Percentiles rank a stretch among this genome's conserved stretches.
Evolutionary conservation across 202 grass and related monocot species (phyloP).

Genomic region (Miscanthus sacchariflorus): DNA sequence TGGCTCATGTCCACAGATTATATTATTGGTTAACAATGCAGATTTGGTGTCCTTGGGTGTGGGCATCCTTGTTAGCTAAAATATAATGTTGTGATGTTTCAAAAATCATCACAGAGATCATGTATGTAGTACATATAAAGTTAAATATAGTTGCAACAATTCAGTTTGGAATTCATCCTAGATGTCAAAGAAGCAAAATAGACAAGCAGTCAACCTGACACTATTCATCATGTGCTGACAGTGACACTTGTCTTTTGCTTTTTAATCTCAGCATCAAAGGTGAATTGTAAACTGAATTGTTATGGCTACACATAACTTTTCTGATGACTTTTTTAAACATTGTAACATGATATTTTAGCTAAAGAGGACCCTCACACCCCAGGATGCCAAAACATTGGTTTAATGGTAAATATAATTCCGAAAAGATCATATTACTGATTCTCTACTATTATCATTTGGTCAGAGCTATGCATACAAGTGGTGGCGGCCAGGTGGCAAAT

Average conservation of each 20-base stretch:
- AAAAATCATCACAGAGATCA: too few relatives aligned
- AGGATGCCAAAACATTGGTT: not conserved
- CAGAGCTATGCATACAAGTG: slow-evolving; percentile 84
- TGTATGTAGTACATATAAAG: too few relatives aligned
- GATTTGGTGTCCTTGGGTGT: too few relatives aligned
- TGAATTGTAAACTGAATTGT: not conserved
- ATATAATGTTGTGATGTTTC: too few relatives aligned
- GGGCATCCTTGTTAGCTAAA: too few relatives aligned
- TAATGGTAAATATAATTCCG: slow-evolving; percentile 3
- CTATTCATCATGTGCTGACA: too few relatives aligned
- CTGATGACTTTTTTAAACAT: not conserved
- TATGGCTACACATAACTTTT: not conserved
- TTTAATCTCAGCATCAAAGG: not conserved
- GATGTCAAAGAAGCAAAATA: too few relatives aligned
- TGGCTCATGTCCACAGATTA: not conserved
- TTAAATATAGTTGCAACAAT: too few relatives aligned
- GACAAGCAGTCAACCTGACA: too few relatives aligned
- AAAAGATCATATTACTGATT: slow-evolving; percentile 5
- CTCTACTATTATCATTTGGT: slow-evolving; percentile 34
- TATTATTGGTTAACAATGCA: not conserved
- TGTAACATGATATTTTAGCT: not conserved
- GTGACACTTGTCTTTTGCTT: not conserved
- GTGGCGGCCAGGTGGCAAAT: slow-evolving; percentile 86
- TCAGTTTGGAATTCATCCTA: too few relatives aligned
- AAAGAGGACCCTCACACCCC: not conserved